Conservation (phyloP, 306 rosid genomes). For the Calophaca sinica region DNA sequence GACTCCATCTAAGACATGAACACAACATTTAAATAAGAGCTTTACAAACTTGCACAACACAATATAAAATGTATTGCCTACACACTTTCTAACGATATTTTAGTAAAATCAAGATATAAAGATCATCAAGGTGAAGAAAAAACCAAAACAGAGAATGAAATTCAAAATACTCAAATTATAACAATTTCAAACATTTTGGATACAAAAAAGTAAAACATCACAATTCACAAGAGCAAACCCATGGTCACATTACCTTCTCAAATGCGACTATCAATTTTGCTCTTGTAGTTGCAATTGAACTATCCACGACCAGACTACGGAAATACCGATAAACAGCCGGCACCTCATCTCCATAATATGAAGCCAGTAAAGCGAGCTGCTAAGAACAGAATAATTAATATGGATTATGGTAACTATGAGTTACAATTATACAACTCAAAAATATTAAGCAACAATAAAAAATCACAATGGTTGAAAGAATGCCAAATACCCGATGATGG, state of each 20-base stretch:
- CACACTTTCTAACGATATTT: background rate
- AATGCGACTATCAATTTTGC: slow-evolving; percentile 92
- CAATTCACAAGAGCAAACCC: background rate
- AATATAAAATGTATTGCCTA: background rate
- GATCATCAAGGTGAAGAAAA: background rate
- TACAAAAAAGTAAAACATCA: background rate
- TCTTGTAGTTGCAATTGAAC: slow-evolving; percentile 89
- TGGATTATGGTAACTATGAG: slow-evolving; percentile 31
- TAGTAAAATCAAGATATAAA: slow-evolving; percentile 16
- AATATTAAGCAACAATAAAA: background rate
- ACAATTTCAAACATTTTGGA: background rate
- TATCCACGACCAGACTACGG: slow-evolving; percentile 87
- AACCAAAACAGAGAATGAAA: background rate
- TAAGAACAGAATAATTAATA: slow-evolving; percentile 27
- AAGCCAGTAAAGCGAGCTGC: slow-evolving; percentile 93
- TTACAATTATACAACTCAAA: background rate
- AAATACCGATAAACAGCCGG: slow-evolving; percentile 85
- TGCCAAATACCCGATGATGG: slow-evolving; percentile 81
- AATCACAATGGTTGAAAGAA: slow-evolving; percentile 10
- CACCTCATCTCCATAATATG: slow-evolving; percentile 90
- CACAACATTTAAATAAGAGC: background rate
- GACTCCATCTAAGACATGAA: background rate
- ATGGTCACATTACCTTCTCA: slow-evolving; percentile 72
- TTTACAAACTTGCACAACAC: background rate
- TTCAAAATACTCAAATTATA: background rate